Conservation (phyloP, 1,284 basidiomycete species). For the Melanopsichium pennsylvanicum region DNA sequence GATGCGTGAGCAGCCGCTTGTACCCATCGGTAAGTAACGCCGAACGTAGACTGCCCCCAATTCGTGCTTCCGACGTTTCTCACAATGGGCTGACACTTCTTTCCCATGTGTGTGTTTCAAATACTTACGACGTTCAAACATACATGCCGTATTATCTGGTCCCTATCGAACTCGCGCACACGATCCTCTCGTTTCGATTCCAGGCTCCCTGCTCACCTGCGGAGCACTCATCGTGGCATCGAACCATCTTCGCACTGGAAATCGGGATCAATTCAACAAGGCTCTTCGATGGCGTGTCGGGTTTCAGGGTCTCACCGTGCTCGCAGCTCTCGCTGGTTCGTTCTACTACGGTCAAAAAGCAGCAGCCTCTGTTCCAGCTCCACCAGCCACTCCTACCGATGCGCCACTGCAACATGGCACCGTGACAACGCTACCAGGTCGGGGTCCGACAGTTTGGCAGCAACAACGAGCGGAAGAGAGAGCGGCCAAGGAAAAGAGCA, state of each 20-base stretch:
- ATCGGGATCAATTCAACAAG: conserved; percentile 59
- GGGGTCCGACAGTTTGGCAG: conserved; percentile 38
- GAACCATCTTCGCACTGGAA: conserved; percentile 58
- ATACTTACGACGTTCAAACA: too few relatives aligned
- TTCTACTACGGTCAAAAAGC: conserved; percentile 53
- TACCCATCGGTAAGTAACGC: conserved; percentile 63
- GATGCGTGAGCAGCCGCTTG: conserved; percentile 61
- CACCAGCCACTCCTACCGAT: conserved; percentile 8
- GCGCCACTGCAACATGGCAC: conserved; percentile 22
- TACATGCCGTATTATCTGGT: too few relatives aligned
- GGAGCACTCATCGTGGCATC: conserved; percentile 60
- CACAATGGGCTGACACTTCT: too few relatives aligned
- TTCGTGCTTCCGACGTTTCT: too few relatives aligned
- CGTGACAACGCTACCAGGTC: conserved; percentile 33
- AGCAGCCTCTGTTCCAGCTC: conserved; percentile 24
- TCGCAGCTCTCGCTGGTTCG: conserved; percentile 56
- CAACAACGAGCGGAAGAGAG: conserved; percentile 34
- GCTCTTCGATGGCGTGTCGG: conserved; percentile 63
- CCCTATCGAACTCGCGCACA: too few relatives aligned
- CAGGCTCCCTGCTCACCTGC: conserved; percentile 60
- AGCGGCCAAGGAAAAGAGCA: conserved; percentile 20
- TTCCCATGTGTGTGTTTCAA: too few relatives aligned
- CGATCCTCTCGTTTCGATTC: too few relatives aligned
- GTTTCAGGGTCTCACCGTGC: conserved; percentile 63
- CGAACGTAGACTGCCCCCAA: too few relatives aligned